Base-by-base conservation (phyloP, 2,329 filamentous ascomycete genomes). In the Aspergillus tubingensis region DNA sequence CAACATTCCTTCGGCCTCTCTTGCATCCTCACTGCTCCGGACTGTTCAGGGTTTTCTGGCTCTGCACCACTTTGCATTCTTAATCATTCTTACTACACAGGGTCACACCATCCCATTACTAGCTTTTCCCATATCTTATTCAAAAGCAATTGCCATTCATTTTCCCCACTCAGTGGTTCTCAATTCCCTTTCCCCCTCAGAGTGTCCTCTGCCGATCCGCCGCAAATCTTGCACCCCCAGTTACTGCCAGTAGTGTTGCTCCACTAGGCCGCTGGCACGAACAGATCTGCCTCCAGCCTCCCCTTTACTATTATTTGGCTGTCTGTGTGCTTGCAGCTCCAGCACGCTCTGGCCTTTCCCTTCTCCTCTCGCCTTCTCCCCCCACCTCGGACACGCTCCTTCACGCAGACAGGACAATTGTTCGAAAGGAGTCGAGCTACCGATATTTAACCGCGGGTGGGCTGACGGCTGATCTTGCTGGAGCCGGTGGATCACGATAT, bases 321-420 rank as follows among this genome's bases (percentile, higher is more conserved):
- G 55, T 61, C 51, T 53, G 50, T 61, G 59, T 49, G 36, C 43
- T 57, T 61, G 54, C 49, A 51, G 55, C 39, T 25, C 38, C 10
- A 27, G 39, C 52, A 44, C 39, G 52, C 52, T 54, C 38, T 44
- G 52, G 38, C 52, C 38, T n/a, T 54, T 54, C 36, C 19, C 43
- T 41, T 54, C 52, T 54, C 39, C 36, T 43, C 30, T 51, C 23
- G 32, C 39, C 32, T 36, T 32, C 13, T n/a, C 39, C 25, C 48
- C 48, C 55, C 21, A 36, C 47, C 25, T 48, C 15, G 21, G 25
- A 7, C 32, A 19, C 55, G 30, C 55, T 41, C 15, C 32, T 49
- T 50, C 25, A 50, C 47, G n/a, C 47, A n/a, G 47, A 50, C 47
- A 30, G 47, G 25, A 50, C 47, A 50, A 50, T 30, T 50, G 47